Base-by-base conservation (phyloP, 2,329 filamentous ascomycete genomes). In the Stachybotrys echinatus region DNA sequence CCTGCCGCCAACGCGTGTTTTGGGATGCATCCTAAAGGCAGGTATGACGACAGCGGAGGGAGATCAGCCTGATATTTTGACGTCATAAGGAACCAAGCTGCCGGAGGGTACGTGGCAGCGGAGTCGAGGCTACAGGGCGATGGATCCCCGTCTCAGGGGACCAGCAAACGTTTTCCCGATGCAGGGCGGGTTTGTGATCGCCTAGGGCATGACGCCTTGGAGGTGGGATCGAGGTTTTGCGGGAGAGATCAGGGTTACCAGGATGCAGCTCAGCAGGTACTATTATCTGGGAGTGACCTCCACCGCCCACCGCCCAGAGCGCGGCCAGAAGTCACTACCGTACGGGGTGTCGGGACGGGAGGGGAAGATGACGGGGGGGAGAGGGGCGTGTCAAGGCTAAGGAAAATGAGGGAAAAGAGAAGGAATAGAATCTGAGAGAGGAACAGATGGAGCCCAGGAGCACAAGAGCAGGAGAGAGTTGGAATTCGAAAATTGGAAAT, bases 171-270 rank as follows among this genome's bases (percentile, higher is more conserved):
- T n/a, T 40, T 40, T 40, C 19, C 38, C 38, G 38, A 40, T 40
- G 38, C 6, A 40, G 17, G 19, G 38, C 38, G 19, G 38, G 19
- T 12, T 40, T 40, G 17, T 40, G 38, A 40, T 40, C 38, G 2
- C 38, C 3, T 40, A 60, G 58, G 61, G 56, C 48, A 56, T 60
- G 59, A 57, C 54, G 55, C 53, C 49, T 47, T 50, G 49, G 49
- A 38, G 40, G 49, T 43, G 52, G 54, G 53, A 66, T 66, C 62
- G 63, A 65, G 62, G 61, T 61, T 59, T 54, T 53, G 54, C 53
- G 55, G 59, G 51, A 55, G 57, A 55, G 59, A 61, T 64, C 59
- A 62, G 58, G 62, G 62, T 62, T 52, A 38, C 43, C 31, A 31
- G 23, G 48, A 38, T 22, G n/a, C 19, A n/a, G 38, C 38, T 40